A percentile compares a stretch with the other conserved stretches of the same genome.
Evolutionary conservation across 495 filamentous ascomycete species (phyloP).

Genomic region (Xylaria curta): DNA sequence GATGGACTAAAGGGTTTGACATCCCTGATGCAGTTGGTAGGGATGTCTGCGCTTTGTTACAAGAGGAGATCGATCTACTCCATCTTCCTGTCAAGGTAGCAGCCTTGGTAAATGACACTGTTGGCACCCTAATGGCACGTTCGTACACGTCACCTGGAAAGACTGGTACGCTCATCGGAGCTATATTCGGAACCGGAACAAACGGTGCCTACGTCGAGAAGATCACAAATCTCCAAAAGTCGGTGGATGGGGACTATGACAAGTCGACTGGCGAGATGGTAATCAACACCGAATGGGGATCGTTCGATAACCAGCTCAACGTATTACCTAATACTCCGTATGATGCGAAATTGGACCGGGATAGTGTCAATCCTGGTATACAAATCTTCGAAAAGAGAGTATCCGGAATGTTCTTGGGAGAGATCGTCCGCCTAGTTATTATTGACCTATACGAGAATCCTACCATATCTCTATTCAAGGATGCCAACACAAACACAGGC

Average conservation of each 20-base stretch:
- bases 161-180: conserved; percentile 83
- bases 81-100: conserved; percentile 89
- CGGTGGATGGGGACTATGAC: conserved; percentile 72
- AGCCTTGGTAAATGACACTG: conserved; percentile 95
- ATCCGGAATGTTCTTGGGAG: conserved; percentile 97
- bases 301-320: conserved; percentile 91
- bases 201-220: conserved; percentile 94
- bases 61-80: conserved; percentile 88
- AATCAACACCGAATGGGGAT: conserved; percentile 98
- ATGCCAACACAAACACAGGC: conserved; percentile 67
- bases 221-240: conserved; percentile 70
- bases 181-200: conserved; percentile 93
- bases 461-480: conserved; percentile 68
- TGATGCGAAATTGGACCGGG: conserved; percentile 77
- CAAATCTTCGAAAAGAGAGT: conserved; percentile 99
- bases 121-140: conserved; percentile 95
- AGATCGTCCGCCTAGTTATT: conserved; percentile 83
- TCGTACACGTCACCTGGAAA: conserved; percentile 93
- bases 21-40: conserved; percentile 91
- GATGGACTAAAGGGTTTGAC: conserved; percentile 99
- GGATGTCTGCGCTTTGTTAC: conserved; percentile 90
- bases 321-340: conserved; percentile 86
- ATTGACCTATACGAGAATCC: conserved; percentile 68
- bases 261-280: conserved; percentile 91
- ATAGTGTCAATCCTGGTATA: conserved; percentile 88